Base-by-base conservation (phyloP, 2,329 filamentous ascomycete species). In the Aspergillus latus region DNA sequence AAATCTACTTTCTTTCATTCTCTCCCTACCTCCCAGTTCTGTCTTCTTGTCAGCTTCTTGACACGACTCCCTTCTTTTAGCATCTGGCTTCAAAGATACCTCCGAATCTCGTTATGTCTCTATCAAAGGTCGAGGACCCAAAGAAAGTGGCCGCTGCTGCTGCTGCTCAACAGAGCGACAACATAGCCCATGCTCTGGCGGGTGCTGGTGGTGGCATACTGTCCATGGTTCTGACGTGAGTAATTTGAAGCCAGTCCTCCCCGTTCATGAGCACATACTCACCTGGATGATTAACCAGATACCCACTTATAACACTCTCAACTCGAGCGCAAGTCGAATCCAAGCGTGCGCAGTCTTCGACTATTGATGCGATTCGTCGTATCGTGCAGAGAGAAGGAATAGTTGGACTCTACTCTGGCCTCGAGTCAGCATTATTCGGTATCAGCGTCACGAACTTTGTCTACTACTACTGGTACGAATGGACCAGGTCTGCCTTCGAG, bases 401-500 rank as follows among this genome's bases (percentile, higher is more conserved):
- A 55, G 80, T 84, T 2, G 94, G 94, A 32, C 85, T 99, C 36
- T 99, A 97, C 73, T 87, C 94, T 5, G 94, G 94, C 42, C 85
- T 99, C 58, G 91, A 96, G 74, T 95, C 90, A 60, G 94, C 94
- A 50, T 82, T 99, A 45, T 97, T 99, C 75, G 94, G 94, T 73
- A 97, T 99, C 80, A 94, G 89, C 75, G 88, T 99, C 66, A 99
- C 94, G 67, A 99, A 99, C 81, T 99, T 99, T 73, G 93, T 99
- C 47, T 99, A 99, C 82, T 99, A 99, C 80, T 99, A 97, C 82
- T 99, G 85, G 93, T 99, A 97, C 77, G 94, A 99, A 79, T 99
- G 91, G 90, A 94, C 92, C 61, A 87, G 92, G 57, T 83, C 88
- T 49, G 88, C 88, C 72, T 97, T 97, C 78, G 91, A 79, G 62